phyloP scores from a whole-genome alignment of 306 rosid species.

The Fragaria nilgerrensis region DNA sequence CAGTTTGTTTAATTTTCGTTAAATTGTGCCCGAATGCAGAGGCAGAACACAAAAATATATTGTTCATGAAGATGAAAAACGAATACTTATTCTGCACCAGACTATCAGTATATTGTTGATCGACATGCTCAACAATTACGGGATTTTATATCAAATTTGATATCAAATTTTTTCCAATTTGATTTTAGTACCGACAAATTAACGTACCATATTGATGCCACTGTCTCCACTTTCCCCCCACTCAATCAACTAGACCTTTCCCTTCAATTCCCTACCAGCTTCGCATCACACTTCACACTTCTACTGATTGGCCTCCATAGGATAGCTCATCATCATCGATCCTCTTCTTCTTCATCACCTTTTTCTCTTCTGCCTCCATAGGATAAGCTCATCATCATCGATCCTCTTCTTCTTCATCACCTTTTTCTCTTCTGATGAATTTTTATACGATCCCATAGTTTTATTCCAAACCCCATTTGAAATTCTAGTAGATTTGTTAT shows the following conservation, averaged over 20 bases:
- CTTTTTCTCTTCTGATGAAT: slow-evolving; percentile 3
- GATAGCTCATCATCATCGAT: slow-evolving; percentile 43
- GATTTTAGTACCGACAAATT: slow-evolving; percentile 29
- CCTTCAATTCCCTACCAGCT: slow-evolving; percentile 30
- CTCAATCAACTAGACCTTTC: slow-evolving; percentile 28
- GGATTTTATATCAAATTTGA: too few species aligned
- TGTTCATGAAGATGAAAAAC: neutral
- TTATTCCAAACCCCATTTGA: neutral
- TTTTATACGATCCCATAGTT: neutral
- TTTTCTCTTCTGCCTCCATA: too few species aligned
- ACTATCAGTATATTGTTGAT: neutral
- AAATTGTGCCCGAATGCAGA: neutral
- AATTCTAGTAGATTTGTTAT: neutral
- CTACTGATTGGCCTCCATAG: slow-evolving; percentile 32
- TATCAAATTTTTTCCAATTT: neutral
- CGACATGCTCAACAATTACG: too few species aligned
- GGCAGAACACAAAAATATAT: neutral
- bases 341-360: slow-evolving; percentile 7
- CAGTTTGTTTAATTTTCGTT: neutral
- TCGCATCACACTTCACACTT: slow-evolving; percentile 27
- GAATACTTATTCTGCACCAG: neutral
- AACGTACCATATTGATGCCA: slow-evolving; percentile 26
- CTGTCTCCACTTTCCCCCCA: slow-evolving; percentile 55
- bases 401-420: slow-evolving; percentile 7
- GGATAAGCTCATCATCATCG: slow-evolving; percentile 45